Conservation (phyloP, 2,329 filamentous ascomycete species). For the Zopfia rhizophila region DNA sequence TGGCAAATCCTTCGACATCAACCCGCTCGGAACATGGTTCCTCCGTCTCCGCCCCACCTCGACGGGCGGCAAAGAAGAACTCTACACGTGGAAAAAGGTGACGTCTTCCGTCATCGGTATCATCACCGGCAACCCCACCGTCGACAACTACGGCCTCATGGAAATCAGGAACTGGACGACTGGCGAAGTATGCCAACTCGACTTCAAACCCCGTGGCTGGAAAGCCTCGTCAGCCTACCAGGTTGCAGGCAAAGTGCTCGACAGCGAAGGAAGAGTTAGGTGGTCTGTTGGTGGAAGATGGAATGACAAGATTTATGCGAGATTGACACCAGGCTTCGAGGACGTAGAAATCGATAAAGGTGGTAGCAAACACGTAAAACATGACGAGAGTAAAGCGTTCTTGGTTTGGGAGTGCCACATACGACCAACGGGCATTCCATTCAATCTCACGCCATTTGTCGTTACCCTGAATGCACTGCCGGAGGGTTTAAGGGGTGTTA, state of each 20-base stretch:
- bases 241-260: conserved; percentile 85
- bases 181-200: conserved; percentile 85
- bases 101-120: conserved; percentile 98
- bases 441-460: conserved; percentile 97
- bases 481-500: conserved; percentile 77
- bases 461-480: conserved; percentile 93
- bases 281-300: conserved; percentile 94
- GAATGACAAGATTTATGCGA: conserved; percentile 97
- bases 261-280: conserved; percentile 79
- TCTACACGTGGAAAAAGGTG: conserved; percentile 99
- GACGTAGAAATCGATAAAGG: conserved; percentile 67
- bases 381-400: conserved; percentile 80
- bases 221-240: conserved; percentile 92
- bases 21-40: conserved; percentile 97
- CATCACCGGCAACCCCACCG: conserved; percentile 92
- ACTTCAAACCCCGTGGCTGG: conserved; percentile 97
- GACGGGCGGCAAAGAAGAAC: conserved; percentile 74
- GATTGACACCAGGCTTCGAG: conserved; percentile 90
- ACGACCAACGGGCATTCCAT: conserved; percentile 85
- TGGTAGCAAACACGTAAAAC: conserved; percentile 50
- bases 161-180: conserved; percentile 98
- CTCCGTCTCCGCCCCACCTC: conserved; percentile 80
- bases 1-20: conserved; percentile 96
- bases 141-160: conserved; percentile 99
- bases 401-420: conserved; percentile 91